phyloP scores from a whole-genome alignment of 2,329 filamentous ascomycete species.

The Fusarium nurragi region DNA sequence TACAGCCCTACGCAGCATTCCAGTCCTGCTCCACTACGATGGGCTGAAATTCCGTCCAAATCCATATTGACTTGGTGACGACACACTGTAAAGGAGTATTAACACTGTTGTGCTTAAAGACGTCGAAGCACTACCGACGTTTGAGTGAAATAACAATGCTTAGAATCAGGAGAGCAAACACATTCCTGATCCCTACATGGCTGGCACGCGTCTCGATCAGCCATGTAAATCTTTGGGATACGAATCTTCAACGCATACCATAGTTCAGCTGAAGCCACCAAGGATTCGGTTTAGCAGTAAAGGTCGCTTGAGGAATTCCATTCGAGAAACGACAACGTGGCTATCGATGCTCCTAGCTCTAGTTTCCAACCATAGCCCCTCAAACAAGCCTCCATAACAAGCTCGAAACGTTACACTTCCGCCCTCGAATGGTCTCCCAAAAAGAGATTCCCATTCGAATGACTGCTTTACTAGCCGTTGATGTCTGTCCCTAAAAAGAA shows the following conservation, averaged over 20 bases:
- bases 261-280: not conserved
- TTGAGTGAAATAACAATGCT: too few species aligned
- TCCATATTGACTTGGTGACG: too few species aligned
- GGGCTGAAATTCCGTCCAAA: too few species aligned
- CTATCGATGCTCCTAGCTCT: not conserved
- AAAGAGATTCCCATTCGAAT: not conserved
- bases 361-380: not conserved
- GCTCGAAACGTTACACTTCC: constrained; percentile 6
- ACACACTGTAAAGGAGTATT: not conserved
- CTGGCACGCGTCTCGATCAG: not conserved
- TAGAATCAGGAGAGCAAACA: not conserved
- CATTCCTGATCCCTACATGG: not conserved
- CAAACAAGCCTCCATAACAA: not conserved
- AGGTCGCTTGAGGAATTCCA: not conserved
- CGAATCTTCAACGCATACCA: not conserved
- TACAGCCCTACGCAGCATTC: not conserved
- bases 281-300: too few species aligned
- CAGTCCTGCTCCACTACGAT: not conserved
- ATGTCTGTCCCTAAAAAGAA: not conserved
- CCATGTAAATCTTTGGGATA: not conserved
- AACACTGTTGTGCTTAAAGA: too few species aligned
- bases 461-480: not conserved
- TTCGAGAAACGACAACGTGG: not conserved
- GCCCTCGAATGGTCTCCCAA: not conserved
- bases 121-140: too few species aligned